These are phyloP conservation scores for Trichoderma endophyticum DNA, from an alignment of 2,329 filamentous ascomycete genomes.

Conservation along the genomic window DNA sequence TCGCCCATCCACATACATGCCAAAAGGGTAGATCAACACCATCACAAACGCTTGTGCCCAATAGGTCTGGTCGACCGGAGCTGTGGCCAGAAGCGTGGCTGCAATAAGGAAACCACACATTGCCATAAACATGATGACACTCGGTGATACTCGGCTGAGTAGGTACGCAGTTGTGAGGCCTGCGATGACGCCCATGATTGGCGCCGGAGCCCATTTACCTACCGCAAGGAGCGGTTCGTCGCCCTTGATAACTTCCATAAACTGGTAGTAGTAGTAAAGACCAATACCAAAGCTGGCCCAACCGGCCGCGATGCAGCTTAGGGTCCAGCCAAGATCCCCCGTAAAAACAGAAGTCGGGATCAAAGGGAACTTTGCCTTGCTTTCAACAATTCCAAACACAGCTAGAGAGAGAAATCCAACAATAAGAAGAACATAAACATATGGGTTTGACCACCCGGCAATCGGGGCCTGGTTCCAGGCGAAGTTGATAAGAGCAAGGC, in stretches of 20 bases:
- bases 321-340: conserved; percentile 39
- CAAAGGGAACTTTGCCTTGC: conserved; percentile 4
- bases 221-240: conserved; percentile 40
- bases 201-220: conserved; percentile 33
- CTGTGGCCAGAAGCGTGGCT: conserved; percentile 39
- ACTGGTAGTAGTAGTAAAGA: conserved; percentile 45
- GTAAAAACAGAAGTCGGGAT: conserved; percentile 3
- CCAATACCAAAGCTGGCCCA: conserved; percentile 50
- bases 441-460: conserved; percentile 52
- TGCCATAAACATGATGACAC: conserved; percentile 39
- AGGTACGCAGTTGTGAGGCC: conserved; percentile 39
- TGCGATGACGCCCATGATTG: conserved; percentile 41
- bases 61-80: conserved; percentile 53
- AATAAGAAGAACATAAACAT: conserved; percentile 52
- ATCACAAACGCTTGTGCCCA: conserved; percentile 59
- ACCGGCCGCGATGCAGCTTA: conserved; percentile 47
- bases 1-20: not conserved
- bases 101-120: conserved; percentile 38
- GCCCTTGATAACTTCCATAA: conserved; percentile 40
- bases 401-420: conserved; percentile 50
- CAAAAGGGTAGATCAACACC: not conserved
- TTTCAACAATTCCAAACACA: conserved; percentile 54
- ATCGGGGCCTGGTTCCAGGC: conserved; percentile 60
- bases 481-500: conserved; percentile 57
- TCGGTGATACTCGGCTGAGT: conserved; percentile 26